Percentiles rank a stretch among this genome's conserved stretches.
Evolutionary conservation across 352 stramenopile genomes (phyloP).

Genomic region (Globisporangium apiculatum): DNA sequence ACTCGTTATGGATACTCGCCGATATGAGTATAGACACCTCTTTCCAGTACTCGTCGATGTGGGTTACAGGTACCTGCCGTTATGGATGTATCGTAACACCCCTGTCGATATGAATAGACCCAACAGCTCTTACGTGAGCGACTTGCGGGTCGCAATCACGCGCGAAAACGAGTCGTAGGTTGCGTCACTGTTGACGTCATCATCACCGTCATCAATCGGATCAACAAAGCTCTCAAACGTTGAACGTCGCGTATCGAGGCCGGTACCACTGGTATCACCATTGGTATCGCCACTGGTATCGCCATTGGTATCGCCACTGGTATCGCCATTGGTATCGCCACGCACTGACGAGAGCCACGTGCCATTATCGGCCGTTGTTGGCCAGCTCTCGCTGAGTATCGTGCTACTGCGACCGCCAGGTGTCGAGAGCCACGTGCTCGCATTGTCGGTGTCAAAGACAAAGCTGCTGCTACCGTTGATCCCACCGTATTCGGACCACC

Average conservation of each 20-base stretch:
- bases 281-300: no score
- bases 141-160: conserved; percentile 26
- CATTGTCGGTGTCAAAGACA: conserved; percentile 26
- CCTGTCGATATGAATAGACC: background rate
- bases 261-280: no score
- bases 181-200: conserved; percentile 13
- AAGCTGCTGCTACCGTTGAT: conserved; percentile 13
- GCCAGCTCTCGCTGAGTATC: conserved; percentile 26
- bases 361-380: background rate
- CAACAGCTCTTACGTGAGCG: conserved; percentile 8
- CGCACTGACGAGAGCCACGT: conserved; percentile 27
- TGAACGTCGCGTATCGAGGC: no score
- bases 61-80: no score
- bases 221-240: no score
- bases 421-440: conserved; percentile 29
- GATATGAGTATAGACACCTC: no score
- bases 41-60: no score
- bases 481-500: conserved; percentile 30
- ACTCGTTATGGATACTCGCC: no score
- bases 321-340: background rate
- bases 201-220: conserved; percentile 2
- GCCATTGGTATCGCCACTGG: no score
- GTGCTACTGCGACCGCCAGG: conserved; percentile 16
- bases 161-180: conserved; percentile 25
- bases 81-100: no score